These are phyloP conservation scores for Dothistroma septosporum DNA, from an alignment of 2,329 filamentous ascomycete genomes.

Conservation along the genomic window DNA sequence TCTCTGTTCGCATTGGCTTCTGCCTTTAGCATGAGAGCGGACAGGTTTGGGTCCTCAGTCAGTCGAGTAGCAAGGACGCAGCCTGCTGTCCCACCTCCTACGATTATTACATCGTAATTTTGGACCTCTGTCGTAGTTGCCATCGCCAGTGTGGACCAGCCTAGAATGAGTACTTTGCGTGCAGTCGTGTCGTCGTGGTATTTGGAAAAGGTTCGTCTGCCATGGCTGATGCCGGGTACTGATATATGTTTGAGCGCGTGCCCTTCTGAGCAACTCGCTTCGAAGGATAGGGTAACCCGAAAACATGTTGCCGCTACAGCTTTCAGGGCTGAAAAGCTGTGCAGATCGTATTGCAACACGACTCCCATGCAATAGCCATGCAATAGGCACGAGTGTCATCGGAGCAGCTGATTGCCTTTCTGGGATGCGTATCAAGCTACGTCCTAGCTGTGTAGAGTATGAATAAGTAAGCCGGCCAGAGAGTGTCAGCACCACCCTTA, in stretches of 20 bases:
- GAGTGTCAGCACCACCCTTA: no score
- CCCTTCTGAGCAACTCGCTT: neutral
- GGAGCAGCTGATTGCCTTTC: no score
- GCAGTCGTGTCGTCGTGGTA: neutral
- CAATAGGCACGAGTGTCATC: no score
- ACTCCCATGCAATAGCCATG: neutral
- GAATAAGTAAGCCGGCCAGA: no score
- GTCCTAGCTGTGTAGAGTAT: no score
- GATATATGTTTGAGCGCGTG: neutral
- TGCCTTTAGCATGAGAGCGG: conserved; percentile 28
- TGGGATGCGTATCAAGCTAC: no score
- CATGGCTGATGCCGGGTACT: neutral
- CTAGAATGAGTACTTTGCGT: neutral
- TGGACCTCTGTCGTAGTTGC: neutral
- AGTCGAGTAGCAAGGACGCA: conserved; percentile 27
- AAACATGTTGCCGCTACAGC: neutral
- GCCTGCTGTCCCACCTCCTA: conserved; percentile 28
- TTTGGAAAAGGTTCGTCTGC: neutral
- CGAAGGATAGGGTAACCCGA: neutral
- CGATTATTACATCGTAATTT: conserved; percentile 24
- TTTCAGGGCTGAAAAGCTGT: neutral
- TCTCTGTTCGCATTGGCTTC: conserved; percentile 23
- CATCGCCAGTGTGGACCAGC: neutral
- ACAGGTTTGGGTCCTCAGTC: conserved; percentile 15
- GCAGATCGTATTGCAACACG: neutral